A percentile compares a stretch with the other conserved stretches of the same genome.
These are phyloP conservation scores for Fagopyrum homotropicum DNA, from an alignment of 148 eudicot species.

Conservation along the genomic window DNA sequence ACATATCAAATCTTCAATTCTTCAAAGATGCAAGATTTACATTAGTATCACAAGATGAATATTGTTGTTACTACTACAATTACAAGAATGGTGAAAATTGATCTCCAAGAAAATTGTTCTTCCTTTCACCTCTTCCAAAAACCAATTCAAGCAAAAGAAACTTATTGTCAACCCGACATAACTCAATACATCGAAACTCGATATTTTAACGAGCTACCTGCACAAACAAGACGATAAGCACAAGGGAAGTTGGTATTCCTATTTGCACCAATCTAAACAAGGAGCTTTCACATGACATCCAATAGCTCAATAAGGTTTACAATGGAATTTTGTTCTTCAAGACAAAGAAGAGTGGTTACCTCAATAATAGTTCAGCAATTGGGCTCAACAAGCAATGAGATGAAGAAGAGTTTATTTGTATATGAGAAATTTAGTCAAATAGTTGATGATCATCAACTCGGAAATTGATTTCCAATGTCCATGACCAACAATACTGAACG, in stretches of 20 bases:
- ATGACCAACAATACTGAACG: background rate
- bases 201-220: slow-evolving; percentile 16
- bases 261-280: background rate
- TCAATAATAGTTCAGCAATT: background rate
- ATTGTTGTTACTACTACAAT: too few relatives aligned
- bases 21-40: too few relatives aligned
- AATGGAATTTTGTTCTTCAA: too few relatives aligned
- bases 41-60: too few relatives aligned
- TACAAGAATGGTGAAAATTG: background rate
- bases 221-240: too few relatives aligned
- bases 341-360: too few relatives aligned
- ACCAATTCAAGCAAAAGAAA: background rate
- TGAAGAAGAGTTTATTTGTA: background rate
- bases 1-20: too few relatives aligned
- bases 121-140: background rate
- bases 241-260: background rate
- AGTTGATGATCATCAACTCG: background rate
- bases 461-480: background rate
- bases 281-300: background rate
- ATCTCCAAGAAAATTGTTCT: too few relatives aligned
- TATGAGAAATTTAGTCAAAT: background rate
- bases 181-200: background rate
- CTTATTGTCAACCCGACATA: background rate
- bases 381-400: background rate
- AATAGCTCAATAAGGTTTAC: background rate